These are phyloP conservation scores for Geranium rotundifolium DNA, from an alignment of 345 rosid species.

Conservation along the genomic window DNA sequence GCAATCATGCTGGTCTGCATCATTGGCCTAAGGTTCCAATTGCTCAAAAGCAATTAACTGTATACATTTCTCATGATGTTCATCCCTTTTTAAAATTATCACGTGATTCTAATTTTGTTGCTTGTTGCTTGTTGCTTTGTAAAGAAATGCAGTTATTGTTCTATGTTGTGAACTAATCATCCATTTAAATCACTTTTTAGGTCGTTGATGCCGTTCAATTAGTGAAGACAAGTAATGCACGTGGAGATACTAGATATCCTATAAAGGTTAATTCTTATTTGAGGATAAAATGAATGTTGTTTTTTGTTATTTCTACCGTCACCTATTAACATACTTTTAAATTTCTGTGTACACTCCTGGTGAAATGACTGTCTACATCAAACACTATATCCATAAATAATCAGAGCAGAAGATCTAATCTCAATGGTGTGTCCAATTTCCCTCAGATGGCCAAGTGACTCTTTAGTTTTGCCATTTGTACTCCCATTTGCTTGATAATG, in stretches of 20 bases:
- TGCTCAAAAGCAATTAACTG: too few relatives aligned
- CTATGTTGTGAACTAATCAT: neutral
- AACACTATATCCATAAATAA: too few relatives aligned
- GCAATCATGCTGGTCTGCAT: too few relatives aligned
- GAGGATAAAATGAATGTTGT: neutral
- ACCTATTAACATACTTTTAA: too few relatives aligned
- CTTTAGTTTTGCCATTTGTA: neutral
- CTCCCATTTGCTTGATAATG: neutral
- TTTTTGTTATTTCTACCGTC: neutral
- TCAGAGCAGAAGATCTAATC: too few relatives aligned
- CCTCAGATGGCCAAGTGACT: neutral
- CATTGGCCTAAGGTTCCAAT: too few relatives aligned
- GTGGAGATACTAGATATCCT: constrained; percentile 85
- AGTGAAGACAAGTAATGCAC: constrained; percentile 78
- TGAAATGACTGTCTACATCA: neutral
- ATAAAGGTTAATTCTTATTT: constrained; percentile 47
- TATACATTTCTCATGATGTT: too few relatives aligned
- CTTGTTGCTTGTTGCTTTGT: neutral
- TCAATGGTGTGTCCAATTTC: too few relatives aligned
- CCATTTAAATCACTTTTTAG: constrained; percentile 20
- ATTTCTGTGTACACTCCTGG: neutral
- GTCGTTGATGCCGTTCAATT: constrained; percentile 80
- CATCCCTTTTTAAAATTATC: too few relatives aligned
- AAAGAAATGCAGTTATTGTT: neutral
- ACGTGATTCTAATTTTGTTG: too few relatives aligned